These are phyloP conservation scores for Trichoderma simmonsii DNA, from an alignment of 2,329 filamentous ascomycete genomes.

Conservation along the genomic window DNA sequence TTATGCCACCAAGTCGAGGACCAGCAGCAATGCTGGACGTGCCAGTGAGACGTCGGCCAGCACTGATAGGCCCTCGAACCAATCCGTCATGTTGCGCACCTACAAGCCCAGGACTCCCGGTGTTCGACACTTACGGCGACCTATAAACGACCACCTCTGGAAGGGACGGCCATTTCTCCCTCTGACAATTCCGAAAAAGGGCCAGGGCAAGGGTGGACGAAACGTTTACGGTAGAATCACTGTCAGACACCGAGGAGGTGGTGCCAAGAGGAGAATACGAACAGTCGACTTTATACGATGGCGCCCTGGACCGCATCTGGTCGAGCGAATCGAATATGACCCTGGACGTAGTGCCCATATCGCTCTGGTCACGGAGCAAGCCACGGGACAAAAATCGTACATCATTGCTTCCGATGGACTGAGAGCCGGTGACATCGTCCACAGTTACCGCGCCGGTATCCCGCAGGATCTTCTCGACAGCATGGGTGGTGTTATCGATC, in stretches of 20 bases:
- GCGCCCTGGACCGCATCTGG: slow-evolving; percentile 75
- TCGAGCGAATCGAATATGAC: slow-evolving; percentile 95
- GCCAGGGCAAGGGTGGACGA: slow-evolving; percentile 86
- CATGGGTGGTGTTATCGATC: slow-evolving; percentile 92
- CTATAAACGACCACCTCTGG: slow-evolving; percentile 96
- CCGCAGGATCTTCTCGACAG: slow-evolving; percentile 80
- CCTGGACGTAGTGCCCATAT: slow-evolving; percentile 91
- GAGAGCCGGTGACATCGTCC: slow-evolving; percentile 83
- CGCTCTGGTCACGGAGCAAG: slow-evolving; percentile 74
- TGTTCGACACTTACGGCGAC: slow-evolving; percentile 83
- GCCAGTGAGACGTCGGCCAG: slow-evolving; percentile 24
- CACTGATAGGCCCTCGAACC: slow-evolving; percentile 26
- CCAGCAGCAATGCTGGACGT: slow-evolving; percentile 16
- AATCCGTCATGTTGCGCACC: slow-evolving; percentile 62
- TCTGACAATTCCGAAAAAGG: slow-evolving; percentile 88
- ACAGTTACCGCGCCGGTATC: slow-evolving; percentile 89
- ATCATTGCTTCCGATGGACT: slow-evolving; percentile 95
- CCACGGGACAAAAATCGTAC: slow-evolving; percentile 76
- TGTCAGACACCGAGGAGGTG: slow-evolving; percentile 87
- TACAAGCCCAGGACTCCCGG: slow-evolving; percentile 94
- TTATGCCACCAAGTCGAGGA: slow-evolving; percentile 31
- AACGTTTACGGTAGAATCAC: slow-evolving; percentile 85
- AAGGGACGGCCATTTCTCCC: slow-evolving; percentile 81
- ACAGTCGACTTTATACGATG: slow-evolving; percentile 84
- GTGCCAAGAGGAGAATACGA: slow-evolving; percentile 85